phyloP scores from a whole-genome alignment of 805 yeast genomes.

The baker's yeast (Saccharomyces cerevisiae) region DNA sequence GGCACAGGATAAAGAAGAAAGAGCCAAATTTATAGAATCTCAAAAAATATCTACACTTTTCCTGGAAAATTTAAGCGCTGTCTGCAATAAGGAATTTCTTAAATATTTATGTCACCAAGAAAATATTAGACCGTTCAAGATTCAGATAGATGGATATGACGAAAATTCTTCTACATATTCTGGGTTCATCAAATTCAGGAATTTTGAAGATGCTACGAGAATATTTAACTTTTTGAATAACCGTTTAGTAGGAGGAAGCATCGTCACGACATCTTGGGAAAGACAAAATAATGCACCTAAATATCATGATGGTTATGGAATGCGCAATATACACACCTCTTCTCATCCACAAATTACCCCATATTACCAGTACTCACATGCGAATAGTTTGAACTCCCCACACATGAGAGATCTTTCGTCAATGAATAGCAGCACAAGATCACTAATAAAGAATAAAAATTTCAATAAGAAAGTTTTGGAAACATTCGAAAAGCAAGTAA shows the following conservation, averaged over 20 bases:
- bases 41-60: slow-evolving; percentile 9
- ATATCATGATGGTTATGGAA: neutral
- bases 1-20: slow-evolving; percentile 14
- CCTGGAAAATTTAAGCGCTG: slow-evolving; percentile 23
- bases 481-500: slow-evolving; percentile 24
- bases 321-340: neutral
- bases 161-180: slow-evolving; percentile 12
- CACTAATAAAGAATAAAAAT: neutral
- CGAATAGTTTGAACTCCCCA: neutral
- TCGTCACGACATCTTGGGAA: slow-evolving; percentile 20
- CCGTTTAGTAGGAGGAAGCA: slow-evolving; percentile 26
- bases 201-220: slow-evolving; percentile 16
- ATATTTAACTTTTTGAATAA: slow-evolving; percentile 17
- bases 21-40: slow-evolving; percentile 1
- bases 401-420: neutral
- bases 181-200: slow-evolving; percentile 19
- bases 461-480: slow-evolving; percentile 9
- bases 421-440: neutral
- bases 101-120: slow-evolving; percentile 21
- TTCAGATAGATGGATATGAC: neutral
- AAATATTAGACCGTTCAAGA: slow-evolving; percentile 10
- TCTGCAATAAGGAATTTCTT: slow-evolving; percentile 25
- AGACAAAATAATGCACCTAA: neutral
- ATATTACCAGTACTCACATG: neutral
- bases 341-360: neutral